Percentiles rank a stretch among this genome's conserved stretches.
Evolutionary conservation across 805 yeast genomes (phyloP).

Genomic region (Grigorovia yakushimaensis): DNA sequence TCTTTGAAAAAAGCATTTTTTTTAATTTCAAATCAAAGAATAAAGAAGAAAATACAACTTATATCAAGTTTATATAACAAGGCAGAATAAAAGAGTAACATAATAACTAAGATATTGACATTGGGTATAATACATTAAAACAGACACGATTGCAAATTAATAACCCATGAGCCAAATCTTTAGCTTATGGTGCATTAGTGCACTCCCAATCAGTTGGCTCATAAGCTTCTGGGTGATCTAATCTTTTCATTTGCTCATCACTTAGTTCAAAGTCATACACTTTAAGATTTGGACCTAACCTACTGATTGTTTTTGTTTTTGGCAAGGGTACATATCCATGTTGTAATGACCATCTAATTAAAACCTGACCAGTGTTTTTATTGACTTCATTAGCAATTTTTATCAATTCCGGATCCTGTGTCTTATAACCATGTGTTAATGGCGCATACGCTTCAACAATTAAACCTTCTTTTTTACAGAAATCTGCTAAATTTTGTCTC

Average conservation of each 20-base stretch:
- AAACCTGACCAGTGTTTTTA: conserved; percentile 49
- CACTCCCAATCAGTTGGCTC: conserved; percentile 77
- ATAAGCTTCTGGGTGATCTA: conserved; percentile 46
- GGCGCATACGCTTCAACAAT: conserved; percentile 74
- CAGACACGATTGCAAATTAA: too few species aligned
- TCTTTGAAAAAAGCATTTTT: not conserved
- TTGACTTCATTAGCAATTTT: conserved; percentile 41
- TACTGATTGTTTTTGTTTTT: conserved; percentile 44
- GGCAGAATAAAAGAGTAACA: not conserved
- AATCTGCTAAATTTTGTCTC: conserved; percentile 52
- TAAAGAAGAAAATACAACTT: too few species aligned
- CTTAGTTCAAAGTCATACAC: conserved; percentile 41
- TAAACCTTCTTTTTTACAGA: conserved; percentile 45
- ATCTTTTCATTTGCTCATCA: conserved; percentile 31
- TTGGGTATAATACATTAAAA: too few species aligned
- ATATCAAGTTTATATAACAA: not conserved
- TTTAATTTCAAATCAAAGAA: not conserved
- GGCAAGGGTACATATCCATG: conserved; percentile 67
- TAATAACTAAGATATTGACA: too few species aligned
- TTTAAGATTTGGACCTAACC: conserved; percentile 47
- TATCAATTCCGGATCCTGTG: conserved; percentile 44
- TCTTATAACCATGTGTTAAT: conserved; percentile 51
- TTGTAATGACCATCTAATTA: conserved; percentile 63
- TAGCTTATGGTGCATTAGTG: conserved; percentile 41
- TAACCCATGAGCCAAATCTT: too few species aligned